phyloP scores from a whole-genome alignment of 2,329 filamentous ascomycete genomes.

The Fusarium cicatricum region DNA sequence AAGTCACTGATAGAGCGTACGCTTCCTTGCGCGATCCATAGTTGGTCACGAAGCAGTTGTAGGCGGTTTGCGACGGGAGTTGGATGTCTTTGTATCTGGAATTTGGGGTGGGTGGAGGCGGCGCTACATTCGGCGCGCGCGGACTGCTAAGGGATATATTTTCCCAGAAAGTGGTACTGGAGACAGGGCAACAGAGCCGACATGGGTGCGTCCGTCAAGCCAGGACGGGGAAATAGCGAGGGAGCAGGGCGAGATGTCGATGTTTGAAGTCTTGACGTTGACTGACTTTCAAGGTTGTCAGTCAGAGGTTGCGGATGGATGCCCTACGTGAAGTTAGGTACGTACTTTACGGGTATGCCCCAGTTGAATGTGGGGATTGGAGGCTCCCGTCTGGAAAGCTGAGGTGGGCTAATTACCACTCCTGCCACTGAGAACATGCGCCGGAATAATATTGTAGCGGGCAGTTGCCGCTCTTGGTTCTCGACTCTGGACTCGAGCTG shows the following conservation, averaged over 20 bases:
- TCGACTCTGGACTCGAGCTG: no score
- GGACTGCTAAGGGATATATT: conserved; percentile 54
- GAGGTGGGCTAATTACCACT: no score
- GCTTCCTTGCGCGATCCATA: conserved; percentile 73
- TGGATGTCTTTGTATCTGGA: conserved; percentile 23
- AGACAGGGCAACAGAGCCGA: conserved; percentile 48
- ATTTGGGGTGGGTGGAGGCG: conserved; percentile 36
- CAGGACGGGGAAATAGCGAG: conserved; percentile 37
- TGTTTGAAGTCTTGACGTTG: conserved; percentile 26
- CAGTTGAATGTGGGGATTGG: background rate
- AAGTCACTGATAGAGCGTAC: conserved; percentile 50
- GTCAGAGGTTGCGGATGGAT: conserved; percentile 21
- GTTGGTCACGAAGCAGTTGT: conserved; percentile 47
- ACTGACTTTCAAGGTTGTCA: conserved; percentile 34
- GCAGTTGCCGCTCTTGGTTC: background rate
- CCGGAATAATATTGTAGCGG: conserved; percentile 25
- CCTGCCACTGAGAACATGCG: background rate
- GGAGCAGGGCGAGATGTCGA: conserved; percentile 27
- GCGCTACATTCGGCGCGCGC: conserved; percentile 58
- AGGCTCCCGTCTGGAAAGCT: no score
- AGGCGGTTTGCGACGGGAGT: conserved; percentile 39
- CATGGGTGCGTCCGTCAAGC: conserved; percentile 50
- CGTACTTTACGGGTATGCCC: conserved; percentile 7
- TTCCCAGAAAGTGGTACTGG: conserved; percentile 47
- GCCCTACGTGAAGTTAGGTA: conserved; percentile 18